Base-by-base conservation (phyloP, 495 filamentous ascomycete species). In the Xylaria bambusicola region DNA sequence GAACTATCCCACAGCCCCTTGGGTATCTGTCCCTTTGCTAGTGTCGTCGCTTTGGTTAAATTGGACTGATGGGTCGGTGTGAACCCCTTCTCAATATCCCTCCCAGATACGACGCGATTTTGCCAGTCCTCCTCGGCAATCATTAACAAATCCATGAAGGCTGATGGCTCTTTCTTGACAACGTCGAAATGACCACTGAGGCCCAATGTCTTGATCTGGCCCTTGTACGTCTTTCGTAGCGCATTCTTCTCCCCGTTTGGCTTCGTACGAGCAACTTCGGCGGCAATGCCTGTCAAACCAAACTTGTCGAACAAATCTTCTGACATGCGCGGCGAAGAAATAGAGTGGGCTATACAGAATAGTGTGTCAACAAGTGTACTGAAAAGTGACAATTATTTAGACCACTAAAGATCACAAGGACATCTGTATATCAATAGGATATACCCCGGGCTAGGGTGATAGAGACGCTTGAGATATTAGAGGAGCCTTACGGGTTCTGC, bases 401-500 rank as follows among this genome's bases (percentile, higher is more conserved):
- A 52, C 44, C 35, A 51, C 38, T 56, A 36, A 36, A 35, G 49
- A 46, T 52, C 20, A 33, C 41, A 53, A 60, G 49, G 38, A 60
- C 41, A 52, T 36, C 48, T 60, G 27, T 35, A 53, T 53, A 48
- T 45, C 31, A 53, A 51, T n/a, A n/a, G 52, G 46, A 53, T 26
- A 52, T 26, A 35, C 38, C 31, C 40, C 35, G 35, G 42, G 31
- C 49, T 38, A 57, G 49, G 60, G 51, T 58, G 63, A 59, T 63
- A 64, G 49, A 64, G 49, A 60, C 57, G 52, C 55, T 58, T 61
- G 61, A 70, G 62, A 63, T 64, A 59, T 70, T 66, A 75, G 40
- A 79, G 78, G 77, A 79, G 77, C 67, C 81, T 83, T 84, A 84
- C 81, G 79, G 80, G 77, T 80, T 77, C 74, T 81, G 77, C 78